Evolutionary conservation across 2,329 filamentous ascomycete species (phyloP).

Genomic region (Ascochyta rabiei): DNA sequence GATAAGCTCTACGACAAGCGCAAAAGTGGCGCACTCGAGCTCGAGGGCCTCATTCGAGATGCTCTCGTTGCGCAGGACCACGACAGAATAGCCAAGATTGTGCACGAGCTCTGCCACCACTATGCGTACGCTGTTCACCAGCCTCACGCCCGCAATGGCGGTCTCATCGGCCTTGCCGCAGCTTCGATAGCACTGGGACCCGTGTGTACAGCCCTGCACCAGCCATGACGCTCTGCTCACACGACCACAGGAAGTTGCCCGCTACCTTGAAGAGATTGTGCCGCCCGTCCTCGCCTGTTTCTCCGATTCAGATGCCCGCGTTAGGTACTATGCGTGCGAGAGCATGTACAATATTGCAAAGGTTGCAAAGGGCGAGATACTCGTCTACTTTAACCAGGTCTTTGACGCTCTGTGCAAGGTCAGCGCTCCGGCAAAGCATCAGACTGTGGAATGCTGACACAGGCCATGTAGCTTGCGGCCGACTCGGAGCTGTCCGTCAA

Average conservation of each 20-base stretch:
- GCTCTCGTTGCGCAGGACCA: slow-evolving; percentile 78
- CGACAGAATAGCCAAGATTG: slow-evolving; percentile 80
- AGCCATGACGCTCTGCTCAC: slow-evolving; percentile 17
- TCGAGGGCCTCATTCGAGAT: slow-evolving; percentile 90
- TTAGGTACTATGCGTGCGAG: slow-evolving; percentile 97
- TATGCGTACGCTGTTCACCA: slow-evolving; percentile 98
- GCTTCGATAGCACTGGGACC: slow-evolving; percentile 93
- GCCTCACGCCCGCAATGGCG: slow-evolving; percentile 93
- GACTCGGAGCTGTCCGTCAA: slow-evolving; percentile 97
- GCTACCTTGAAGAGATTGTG: slow-evolving; percentile 91
- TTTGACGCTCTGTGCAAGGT: slow-evolving; percentile 98
- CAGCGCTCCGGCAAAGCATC: neutral
- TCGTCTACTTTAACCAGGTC: slow-evolving; percentile 97
- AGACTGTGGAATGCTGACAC: slow-evolving; percentile 26
- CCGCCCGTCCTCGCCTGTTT: slow-evolving; percentile 97
- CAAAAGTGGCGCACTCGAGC: slow-evolving; percentile 92
- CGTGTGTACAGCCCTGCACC: slow-evolving; percentile 61
- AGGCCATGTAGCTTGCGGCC: slow-evolving; percentile 73
- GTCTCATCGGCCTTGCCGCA: slow-evolving; percentile 91
- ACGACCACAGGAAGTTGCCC: slow-evolving; percentile 76
- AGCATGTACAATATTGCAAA: slow-evolving; percentile 99
- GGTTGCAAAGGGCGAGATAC: slow-evolving; percentile 95
- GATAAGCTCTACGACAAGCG: slow-evolving; percentile 99
- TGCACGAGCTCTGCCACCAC: slow-evolving; percentile 95
- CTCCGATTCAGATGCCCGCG: slow-evolving; percentile 94